Base-by-base conservation (phyloP, 345 rosid species). In the Kandelia obovata region DNA sequence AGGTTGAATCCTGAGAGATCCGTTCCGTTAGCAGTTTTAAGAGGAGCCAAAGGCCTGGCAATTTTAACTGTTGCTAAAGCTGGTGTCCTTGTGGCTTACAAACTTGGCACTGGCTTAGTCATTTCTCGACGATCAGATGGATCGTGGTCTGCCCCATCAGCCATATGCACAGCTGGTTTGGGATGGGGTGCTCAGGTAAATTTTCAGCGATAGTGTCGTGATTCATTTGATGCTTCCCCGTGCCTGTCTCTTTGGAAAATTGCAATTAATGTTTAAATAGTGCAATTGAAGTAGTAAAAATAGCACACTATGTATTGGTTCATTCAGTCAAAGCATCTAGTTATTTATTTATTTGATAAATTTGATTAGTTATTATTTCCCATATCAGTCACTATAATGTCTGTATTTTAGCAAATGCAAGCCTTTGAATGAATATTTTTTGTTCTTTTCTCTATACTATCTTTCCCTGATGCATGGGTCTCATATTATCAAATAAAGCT, bases 161-260 rank as follows among this genome's bases (percentile, higher is more conserved):
- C 99, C 9, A 79, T 92, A 72, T 67, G 82, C 25, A 92, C 96
- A 3, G 84, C 68, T 64, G 99, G 99, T 66, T 74, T 95, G 63
- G 98, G 98, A 64, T 95, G 99, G 99, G 99, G 99, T 76, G 97
- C 99, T 71, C 99, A 92, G 97, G 99, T 92, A 73, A 78, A 52
- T 53, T 73, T 65, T 52, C 59, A 13, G 5, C 2, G 17, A 37
- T 27, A 43, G 46, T 61, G 27, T 57, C 52, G 1, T 39, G 13
- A 43, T 43, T n/a, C 31, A n/a, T 8, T 53, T 32, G 34, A 5
- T 43, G 15, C 20, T 28, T 6, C 25, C 26, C 4, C n/a, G 10
- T 59, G 6, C 19, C 0, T 20, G 20, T 59, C n/a, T 55, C 51
- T 66, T 57, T 16, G 30, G 23, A 28, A 27, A 11, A 39, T 68